phyloP scores from a whole-genome alignment of 331 rosid genomes.

The Phaseolus coccineus region DNA sequence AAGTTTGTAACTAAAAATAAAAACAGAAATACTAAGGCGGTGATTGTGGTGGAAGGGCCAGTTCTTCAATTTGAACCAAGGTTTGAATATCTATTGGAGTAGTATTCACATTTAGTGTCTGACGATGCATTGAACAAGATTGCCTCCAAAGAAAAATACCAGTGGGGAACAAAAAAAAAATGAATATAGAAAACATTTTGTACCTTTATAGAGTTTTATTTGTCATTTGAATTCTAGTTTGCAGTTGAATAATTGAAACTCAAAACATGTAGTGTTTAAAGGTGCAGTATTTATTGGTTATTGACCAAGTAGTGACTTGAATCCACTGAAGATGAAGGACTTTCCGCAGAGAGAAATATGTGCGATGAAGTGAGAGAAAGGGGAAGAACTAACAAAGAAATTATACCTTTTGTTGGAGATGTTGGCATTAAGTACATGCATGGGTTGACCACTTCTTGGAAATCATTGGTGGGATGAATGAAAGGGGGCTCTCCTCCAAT shows the following conservation, averaged over 20 bases:
- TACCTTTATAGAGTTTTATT: background rate
- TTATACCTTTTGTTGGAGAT: conserved; percentile 7
- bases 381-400: background rate
- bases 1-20: background rate
- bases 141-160: background rate
- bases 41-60: background rate
- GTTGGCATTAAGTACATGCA: background rate
- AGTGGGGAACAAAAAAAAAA: background rate
- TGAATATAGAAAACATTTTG: background rate
- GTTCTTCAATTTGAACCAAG: background rate
- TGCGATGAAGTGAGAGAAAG: conserved; percentile 10
- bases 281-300: background rate
- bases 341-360: background rate
- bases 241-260: background rate
- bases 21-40: background rate
- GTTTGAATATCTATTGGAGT: background rate
- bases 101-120: background rate
- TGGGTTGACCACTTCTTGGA: conserved; percentile 15
- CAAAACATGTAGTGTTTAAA: conserved; percentile 8
- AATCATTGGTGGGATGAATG: conserved; percentile 22
- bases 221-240: conserved; percentile 21
- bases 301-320: conserved; percentile 3
- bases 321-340: too few species aligned
- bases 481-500: background rate
- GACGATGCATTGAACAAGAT: background rate